Evolutionary conservation across 306 rosid genomes (phyloP), one percentile per base, ranked within the genome.

Genomic region (Sechiopsis laciniata): DNA sequence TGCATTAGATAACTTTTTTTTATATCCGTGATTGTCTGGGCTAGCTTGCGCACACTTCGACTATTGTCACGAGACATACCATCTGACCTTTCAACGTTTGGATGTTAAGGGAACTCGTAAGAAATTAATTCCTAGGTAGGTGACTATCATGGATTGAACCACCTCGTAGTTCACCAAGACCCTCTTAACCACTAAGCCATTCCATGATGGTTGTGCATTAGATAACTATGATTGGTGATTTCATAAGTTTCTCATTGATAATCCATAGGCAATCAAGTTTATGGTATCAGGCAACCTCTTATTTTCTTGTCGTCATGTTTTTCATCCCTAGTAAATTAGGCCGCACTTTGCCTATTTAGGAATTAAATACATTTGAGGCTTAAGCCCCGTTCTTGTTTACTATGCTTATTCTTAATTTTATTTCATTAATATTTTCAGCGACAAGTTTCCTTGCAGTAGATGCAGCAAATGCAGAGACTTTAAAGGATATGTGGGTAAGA

Each of bases 401-500:
- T 10, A 15, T 68, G 64, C 74, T 74, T 58, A 14, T 35, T 32
- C 76, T 32, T 72, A 55, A 55, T 40, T 54, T 54, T 45, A 17
- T 65, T 71, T 42, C 55, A 40, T 50, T 74, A 13, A 56, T 78
- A 68, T 82, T 80, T 84, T 70, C 92, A 90, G 97, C 68, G 9
- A 81, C 85, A 40, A 88, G 81, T 82, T 80, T 94, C 84, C 80
- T 79, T 76, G 82, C 76, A 67, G 86, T 88, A 6, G 83, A 79
- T 65, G 12, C 81, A 9, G 98, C 96, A 37, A 86, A 86, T 77
- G 98, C 97, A 73, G 88, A 84, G 79, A 85, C 85, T 85, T 72
- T 70, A 8, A 37, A 68, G 60, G 58, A 80, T 80, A 20, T 76
- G 21, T 46, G 74, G 80, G 81, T 76, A 76, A 82, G 81, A 72